Conservation (phyloP, 2,329 filamentous ascomycete genomes). For the Verticillium nubilum region DNA sequence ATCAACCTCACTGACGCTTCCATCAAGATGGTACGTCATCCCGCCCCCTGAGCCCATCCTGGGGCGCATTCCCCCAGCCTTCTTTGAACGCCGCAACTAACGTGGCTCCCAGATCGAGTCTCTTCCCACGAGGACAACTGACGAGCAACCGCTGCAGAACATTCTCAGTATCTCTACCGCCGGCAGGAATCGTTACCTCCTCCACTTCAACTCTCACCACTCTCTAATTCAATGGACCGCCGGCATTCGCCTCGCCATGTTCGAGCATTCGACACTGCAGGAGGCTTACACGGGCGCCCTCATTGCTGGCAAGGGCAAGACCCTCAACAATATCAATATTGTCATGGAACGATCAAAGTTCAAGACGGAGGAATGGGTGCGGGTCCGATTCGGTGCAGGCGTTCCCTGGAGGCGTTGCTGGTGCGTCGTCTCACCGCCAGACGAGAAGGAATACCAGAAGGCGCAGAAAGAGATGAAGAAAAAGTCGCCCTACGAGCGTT, state of each 20-base stretch:
- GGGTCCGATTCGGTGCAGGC: conserved; percentile 90
- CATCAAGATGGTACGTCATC: conserved; percentile 78
- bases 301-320: conserved; percentile 89
- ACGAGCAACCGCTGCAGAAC: conserved; percentile 81
- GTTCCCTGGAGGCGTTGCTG: conserved; percentile 95
- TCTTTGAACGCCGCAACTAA: not conserved
- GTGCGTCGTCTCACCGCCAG: conserved; percentile 89
- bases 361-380: conserved; percentile 85
- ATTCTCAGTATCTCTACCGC: conserved; percentile 95
- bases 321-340: conserved; percentile 79
- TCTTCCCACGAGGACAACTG: conserved; percentile 72
- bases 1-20: conserved; percentile 97
- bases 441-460: conserved; percentile 87
- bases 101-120: conserved; percentile 68
- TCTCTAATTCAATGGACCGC: conserved; percentile 95
- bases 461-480: conserved; percentile 78
- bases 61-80: not conserved
- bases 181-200: conserved; percentile 87
- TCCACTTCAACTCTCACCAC: conserved; percentile 94
- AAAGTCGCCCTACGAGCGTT: conserved; percentile 76
- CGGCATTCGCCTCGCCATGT: conserved; percentile 89
- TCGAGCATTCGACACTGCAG: conserved; percentile 85
- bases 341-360: conserved; percentile 80
- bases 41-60: not conserved
- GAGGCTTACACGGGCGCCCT: conserved; percentile 95